phyloP scores from a whole-genome alignment of 345 rosid species.

The Rhodamnia rubescens region DNA sequence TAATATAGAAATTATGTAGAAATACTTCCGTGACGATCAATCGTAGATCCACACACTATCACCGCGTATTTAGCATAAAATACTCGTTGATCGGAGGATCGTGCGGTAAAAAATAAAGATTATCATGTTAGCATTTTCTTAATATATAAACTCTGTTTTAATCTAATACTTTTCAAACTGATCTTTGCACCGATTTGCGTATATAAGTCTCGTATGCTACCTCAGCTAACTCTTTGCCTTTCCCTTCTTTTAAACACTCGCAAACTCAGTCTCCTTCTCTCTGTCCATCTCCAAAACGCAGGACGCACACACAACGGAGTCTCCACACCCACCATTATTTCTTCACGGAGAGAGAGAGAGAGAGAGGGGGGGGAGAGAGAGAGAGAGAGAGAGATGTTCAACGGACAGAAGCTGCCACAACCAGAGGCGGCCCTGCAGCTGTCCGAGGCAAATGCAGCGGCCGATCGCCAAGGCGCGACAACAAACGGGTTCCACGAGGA shows the following conservation, averaged over 20 bases:
- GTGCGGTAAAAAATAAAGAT: too few relatives aligned
- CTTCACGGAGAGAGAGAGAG: neutral
- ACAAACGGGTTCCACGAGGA: neutral
- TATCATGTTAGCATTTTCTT: too few relatives aligned
- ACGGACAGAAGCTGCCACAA: slow-evolving; percentile 11
- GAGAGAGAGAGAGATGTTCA: slow-evolving; percentile 1
- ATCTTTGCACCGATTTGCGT: neutral
- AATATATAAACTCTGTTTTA: neutral
- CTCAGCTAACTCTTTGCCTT: neutral
- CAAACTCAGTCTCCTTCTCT: neutral
- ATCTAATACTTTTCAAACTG: neutral
- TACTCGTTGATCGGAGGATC: too few relatives aligned
- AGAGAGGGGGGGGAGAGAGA: neutral
- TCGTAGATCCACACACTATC: too few relatives aligned
- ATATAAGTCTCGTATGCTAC: neutral
- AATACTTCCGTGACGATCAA: too few relatives aligned
- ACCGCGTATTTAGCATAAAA: too few relatives aligned
- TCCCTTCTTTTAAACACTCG: neutral
- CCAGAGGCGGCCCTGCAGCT: slow-evolving; percentile 12
- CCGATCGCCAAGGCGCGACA: neutral
- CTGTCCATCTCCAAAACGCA: neutral
- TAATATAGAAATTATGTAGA: too few relatives aligned
- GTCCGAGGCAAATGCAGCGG: slow-evolving; percentile 16
- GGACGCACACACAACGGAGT: neutral
- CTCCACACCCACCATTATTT: neutral